phyloP scores from a whole-genome alignment of 1,139 yeast species.

The Debaryomyces sp. region DNA sequence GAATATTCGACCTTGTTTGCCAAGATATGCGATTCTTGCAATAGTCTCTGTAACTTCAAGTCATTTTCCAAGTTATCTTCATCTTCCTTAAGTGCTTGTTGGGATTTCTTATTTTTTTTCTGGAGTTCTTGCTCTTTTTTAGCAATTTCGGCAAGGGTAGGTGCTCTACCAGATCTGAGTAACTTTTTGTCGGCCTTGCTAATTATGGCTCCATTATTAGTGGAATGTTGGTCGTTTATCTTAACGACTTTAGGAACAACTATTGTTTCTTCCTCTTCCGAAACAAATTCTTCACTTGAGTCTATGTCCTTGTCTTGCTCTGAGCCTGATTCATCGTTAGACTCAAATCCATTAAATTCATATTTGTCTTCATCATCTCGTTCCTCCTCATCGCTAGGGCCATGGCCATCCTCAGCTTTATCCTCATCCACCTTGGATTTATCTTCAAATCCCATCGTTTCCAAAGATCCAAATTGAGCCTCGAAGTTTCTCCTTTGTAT shows the following conservation, averaged over 20 bases:
- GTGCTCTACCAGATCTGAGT: conserved; percentile 45
- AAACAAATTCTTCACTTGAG: conserved; percentile 15
- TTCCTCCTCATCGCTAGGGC: conserved; percentile 10
- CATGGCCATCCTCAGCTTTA: conserved; percentile 13
- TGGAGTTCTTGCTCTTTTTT: conserved; percentile 27
- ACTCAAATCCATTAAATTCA: conserved; percentile 22
- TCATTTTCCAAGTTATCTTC: conserved; percentile 72
- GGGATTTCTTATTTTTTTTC: conserved; percentile 28
- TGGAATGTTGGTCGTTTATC: conserved; percentile 26
- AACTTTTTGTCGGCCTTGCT: conserved; percentile 35
- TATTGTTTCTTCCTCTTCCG: conserved; percentile 25
- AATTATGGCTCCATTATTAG: conserved; percentile 18
- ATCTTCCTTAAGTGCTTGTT: conserved; percentile 37
- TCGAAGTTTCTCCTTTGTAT: conserved; percentile 64
- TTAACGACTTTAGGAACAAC: conserved; percentile 38
- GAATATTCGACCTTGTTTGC: conserved; percentile 58
- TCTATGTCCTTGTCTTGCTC: conserved; percentile 16
- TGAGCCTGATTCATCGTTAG: conserved; percentile 18
- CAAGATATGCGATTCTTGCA: conserved; percentile 84
- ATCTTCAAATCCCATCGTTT: conserved; percentile 61
- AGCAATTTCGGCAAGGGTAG: conserved; percentile 40
- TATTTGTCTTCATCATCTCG: conserved; percentile 17
- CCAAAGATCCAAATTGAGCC: conserved; percentile 68
- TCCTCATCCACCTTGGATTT: conserved; percentile 35
- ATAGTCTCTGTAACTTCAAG: conserved; percentile 76